Conservation (phyloP, 495 filamentous ascomycete genomes). For the Stereocaulon alpinum region DNA sequence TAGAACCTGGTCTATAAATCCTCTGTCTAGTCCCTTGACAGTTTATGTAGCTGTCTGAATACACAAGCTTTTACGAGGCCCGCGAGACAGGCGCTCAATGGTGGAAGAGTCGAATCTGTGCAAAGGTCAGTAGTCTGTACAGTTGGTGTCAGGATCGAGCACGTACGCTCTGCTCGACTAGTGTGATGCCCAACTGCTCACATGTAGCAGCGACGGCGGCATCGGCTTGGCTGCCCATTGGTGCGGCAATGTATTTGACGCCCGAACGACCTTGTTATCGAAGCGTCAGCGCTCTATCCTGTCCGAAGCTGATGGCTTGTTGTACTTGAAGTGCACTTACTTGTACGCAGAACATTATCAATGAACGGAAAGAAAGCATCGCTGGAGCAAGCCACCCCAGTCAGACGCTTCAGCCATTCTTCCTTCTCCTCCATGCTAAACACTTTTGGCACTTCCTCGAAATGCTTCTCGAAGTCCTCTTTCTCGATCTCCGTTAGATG, state of each 20-base stretch:
- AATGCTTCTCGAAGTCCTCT: slow-evolving; percentile 75
- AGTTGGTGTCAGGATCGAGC: too few species aligned
- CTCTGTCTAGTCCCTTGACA: too few species aligned
- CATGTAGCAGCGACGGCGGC: slow-evolving; percentile 79
- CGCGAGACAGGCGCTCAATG: background rate
- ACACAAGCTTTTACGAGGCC: background rate
- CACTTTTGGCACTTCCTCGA: slow-evolving; percentile 77
- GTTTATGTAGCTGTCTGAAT: background rate
- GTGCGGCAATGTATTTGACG: slow-evolving; percentile 90
- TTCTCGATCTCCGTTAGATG: slow-evolving; percentile 41
- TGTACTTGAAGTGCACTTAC: background rate
- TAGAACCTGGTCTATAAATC: too few species aligned
- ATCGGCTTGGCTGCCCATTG: slow-evolving; percentile 90
- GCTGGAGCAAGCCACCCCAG: slow-evolving; percentile 74
- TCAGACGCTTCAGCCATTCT: slow-evolving; percentile 70
- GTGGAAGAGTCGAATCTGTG: slow-evolving; percentile 1
- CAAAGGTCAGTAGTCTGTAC: background rate
- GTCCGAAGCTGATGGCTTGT: background rate
- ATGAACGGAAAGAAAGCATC: slow-evolving; percentile 99
- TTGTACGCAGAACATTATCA: slow-evolving; percentile 88
- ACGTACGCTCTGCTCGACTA: slow-evolving; percentile 70
- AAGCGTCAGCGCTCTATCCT: background rate
- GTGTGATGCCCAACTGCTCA: slow-evolving; percentile 81
- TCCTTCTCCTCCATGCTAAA: slow-evolving; percentile 79
- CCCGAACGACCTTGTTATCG: slow-evolving; percentile 48